Evolutionary conservation across 2,329 filamentous ascomycete species (phyloP).

Genomic region (Fusarium keratoplasticum): DNA sequence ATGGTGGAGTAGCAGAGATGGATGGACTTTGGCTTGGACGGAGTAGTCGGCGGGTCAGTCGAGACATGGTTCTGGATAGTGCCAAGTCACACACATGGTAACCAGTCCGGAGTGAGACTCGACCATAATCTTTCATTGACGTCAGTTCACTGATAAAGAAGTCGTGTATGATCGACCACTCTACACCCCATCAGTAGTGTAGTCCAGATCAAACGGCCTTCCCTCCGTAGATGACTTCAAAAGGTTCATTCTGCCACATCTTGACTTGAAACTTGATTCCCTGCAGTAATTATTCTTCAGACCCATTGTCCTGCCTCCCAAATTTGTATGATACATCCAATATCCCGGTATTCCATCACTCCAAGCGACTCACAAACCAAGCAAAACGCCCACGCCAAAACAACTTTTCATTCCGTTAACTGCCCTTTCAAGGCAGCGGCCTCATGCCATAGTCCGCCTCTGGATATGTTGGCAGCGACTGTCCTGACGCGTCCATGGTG

Average conservation of each 20-base stretch:
- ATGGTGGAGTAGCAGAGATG: not conserved
- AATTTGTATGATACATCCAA: not conserved
- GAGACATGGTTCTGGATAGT: not conserved
- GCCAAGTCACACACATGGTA: not conserved
- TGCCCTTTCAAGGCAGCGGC: conserved; percentile 4
- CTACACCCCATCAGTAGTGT: not conserved
- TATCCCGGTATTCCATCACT: conserved; percentile 9
- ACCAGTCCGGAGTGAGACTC: conserved; percentile 4
- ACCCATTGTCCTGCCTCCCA: not conserved
- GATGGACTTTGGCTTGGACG: not conserved
- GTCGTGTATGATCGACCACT: not conserved
- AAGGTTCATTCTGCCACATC: conserved; percentile 10
- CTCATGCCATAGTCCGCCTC: conserved; percentile 39
- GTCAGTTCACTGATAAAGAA: not conserved
- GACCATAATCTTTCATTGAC: not conserved
- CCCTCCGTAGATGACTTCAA: conserved; percentile 20
- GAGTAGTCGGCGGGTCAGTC: not conserved
- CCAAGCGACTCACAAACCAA: not conserved
- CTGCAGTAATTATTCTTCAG: not conserved
- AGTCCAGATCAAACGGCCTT: conserved; percentile 16
- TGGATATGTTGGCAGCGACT: conserved; percentile 40
- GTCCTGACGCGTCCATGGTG: conserved; percentile 39
- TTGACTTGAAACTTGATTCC: not conserved
- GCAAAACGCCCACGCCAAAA: not conserved
- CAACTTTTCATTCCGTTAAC: not conserved